Evolutionary conservation across 2,329 filamentous ascomycete genomes (phyloP).

Genomic region (Talaromyces sp.): DNA sequence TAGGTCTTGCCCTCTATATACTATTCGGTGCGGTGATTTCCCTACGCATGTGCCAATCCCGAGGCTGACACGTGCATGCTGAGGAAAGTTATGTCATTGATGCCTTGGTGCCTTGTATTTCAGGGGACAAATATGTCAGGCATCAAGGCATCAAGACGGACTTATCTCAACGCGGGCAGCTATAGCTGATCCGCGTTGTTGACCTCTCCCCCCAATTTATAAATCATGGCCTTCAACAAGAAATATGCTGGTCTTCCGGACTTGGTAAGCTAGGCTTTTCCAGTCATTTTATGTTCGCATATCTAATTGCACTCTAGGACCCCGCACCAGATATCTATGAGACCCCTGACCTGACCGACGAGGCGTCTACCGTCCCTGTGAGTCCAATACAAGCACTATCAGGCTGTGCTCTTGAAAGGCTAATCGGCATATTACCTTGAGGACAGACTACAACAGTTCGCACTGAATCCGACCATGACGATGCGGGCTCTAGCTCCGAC

Average conservation of each 20-base stretch:
- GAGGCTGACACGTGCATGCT: slow-evolving; percentile 23
- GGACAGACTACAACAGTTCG: slow-evolving; percentile 54
- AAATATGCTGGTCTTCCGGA: slow-evolving; percentile 84
- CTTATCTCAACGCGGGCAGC: slow-evolving; percentile 4
- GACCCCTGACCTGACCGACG: slow-evolving; percentile 88
- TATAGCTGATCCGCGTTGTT: slow-evolving; percentile 15
- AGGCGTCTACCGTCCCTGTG: slow-evolving; percentile 82
- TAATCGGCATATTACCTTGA: slow-evolving; percentile 51
- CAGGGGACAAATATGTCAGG: neutral
- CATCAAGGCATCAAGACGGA: neutral
- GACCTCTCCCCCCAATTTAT: slow-evolving; percentile 13
- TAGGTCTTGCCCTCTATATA: slow-evolving; percentile 18
- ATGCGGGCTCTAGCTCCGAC: slow-evolving; percentile 54
- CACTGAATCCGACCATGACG: slow-evolving; percentile 63
- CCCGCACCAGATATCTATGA: slow-evolving; percentile 95
- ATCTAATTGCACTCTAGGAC: slow-evolving; percentile 59
- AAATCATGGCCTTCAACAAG: slow-evolving; percentile 70
- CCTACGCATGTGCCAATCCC: slow-evolving; percentile 27
- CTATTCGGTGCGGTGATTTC: slow-evolving; percentile 2
- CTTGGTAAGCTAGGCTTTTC: slow-evolving; percentile 56
- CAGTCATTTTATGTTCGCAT: neutral
- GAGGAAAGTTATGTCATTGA: slow-evolving; percentile 10
- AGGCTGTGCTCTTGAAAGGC: slow-evolving; percentile 28
- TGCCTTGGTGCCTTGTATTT: neutral
- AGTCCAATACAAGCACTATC: slow-evolving; percentile 32